Evolutionary conservation across 2,329 filamentous ascomycete genomes (phyloP), one percentile per base, ranked within the genome.

Genomic region (Metarhizium rileyi): DNA sequence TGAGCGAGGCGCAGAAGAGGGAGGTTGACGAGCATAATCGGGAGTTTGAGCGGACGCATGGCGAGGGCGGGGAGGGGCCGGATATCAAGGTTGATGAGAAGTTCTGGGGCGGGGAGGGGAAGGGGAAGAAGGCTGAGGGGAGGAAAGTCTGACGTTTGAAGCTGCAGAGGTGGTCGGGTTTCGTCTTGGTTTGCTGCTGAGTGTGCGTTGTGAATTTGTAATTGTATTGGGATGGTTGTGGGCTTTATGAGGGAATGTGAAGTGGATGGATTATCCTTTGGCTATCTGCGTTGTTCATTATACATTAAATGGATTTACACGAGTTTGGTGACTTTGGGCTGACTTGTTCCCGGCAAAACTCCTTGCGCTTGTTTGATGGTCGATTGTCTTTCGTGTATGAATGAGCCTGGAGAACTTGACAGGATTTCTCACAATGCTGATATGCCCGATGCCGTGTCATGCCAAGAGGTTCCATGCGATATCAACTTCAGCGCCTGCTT

Each of bases 1-100:
- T 78, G 52, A 74, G 66, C 22, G 63, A 73, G 50, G 75, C 76
- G 59, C 75, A 80, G 63, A 69, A 74, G 61, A 66, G 66, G 41
- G 78, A 82, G 63, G 79, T 82, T 16, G 71, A 80, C 47, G 60
- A 70, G 63, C 80, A 83, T 58, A 83, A 83, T 52, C 54, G 53
- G 54, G 76, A 82, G 1, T 82, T 83, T 60, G 75, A 75, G 44
- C 59, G 70, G 56, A 73, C 72, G 53, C 73, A 81, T 56, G 78
- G 77, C 50, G 67, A 63, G 12, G 69, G 71, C 0, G 56, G 63
- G 5, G 42, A 55, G 3, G 72, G 73, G 0, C 64, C 58, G 1
- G 62, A 66, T 1, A 75, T 80, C 51, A 75, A 75, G 64, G 77
- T 81, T 2, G 66, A 78, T 51, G 74, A 75, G 61, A 73, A 70